Base-by-base conservation (phyloP, 495 filamentous ascomycete species). In the Penicillium paradoxum region DNA sequence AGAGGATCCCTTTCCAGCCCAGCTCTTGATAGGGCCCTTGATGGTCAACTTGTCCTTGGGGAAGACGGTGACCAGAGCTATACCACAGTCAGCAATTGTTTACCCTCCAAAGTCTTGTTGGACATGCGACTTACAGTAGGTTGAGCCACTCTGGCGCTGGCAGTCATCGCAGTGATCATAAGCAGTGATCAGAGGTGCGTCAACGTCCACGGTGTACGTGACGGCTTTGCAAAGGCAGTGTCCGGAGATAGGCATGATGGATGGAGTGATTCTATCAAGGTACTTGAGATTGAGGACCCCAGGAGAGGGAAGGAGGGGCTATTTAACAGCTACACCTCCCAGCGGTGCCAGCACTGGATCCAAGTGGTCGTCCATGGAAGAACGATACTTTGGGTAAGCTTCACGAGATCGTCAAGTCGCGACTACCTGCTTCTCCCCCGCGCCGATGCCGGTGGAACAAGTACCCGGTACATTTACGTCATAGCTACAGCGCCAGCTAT, bases 131-230 rank as follows among this genome's bases (percentile, higher is more conserved):
- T 10, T 68, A 86, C 83, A 87, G 64, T 87, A 87, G 51, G 82
- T 84, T 7, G 82, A 85, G 49, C 83, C 83, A 45, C 72, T 76
- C 68, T 87, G 83, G 58, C 83, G 81, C 64, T 87, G 83, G 75
- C 83, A 87, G 65, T 86, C 83, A 58, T 87, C 83, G 60, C 83
- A 87, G 73, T 87, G 83, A 59, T 87, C 83, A 63, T 86, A 86
- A 57, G 74, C 83, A 25, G 77, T 78, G 54, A 82, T 41, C 48
- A 79, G 33, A 36, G 83, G 83, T 13, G 66, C 57, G 13, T 83
- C 79, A 25, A 79, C 63, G 62, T 80, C 79, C 39, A 73, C 75
- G 55, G 69, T 76, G 77, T 84, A 86, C 51, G 78, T 87, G 70
- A 85, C 82, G 55, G 79, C 77, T 58, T 81, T 81, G 76, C 83